Evolutionary conservation across 768 basidiomycete species (phyloP), one percentile per base, ranked within the genome.

Genomic region (Xerocomellus dryophilus): DNA sequence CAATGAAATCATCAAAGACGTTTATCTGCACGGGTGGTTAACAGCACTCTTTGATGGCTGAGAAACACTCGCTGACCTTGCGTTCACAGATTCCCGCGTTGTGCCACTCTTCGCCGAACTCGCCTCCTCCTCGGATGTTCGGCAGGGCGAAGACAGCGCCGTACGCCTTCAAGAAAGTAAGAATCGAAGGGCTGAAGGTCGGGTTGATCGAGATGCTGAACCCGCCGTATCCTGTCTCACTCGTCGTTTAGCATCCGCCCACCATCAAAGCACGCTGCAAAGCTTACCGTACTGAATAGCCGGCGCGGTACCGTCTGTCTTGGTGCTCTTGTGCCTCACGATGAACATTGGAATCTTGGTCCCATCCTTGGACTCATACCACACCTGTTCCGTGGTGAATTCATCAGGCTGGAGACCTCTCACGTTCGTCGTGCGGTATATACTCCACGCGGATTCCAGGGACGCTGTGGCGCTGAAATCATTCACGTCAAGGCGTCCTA

Each of bases 71-170:
- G 35, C 47, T 47, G 66, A 85, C 86, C 77, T 91, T 91, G 47
- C 79, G 78, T 56, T 90, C 89, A 56, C 75, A 76, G 27, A 76
- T 84, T 2, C 88, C 91, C 21, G 79, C 87, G 39, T 78, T 63
- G 66, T 93, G 90, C 91, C 91, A 93, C n/a, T 83, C 79, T 61
- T 92, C 86, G 14, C 91, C 90, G 57, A 90, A 92, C 64, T 90
- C 88, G 2, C 79, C 78, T 4, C 90, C 90, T 10, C 86, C 86
- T 49, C 86, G 75, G 55, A 85, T 82, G 58, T 76, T 82, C 20
- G 79, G 74, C 32, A 78, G 63, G 4, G 86, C 90, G 29, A 84
- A 76, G 29, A 90, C 71, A 7, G 81, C 85, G 9, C 85, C 81
- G 61, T 88, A 93, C 38, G 74, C 76, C 68, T 88, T 81, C 53